Base-by-base conservation (phyloP, 1,139 yeast genomes). In the Magnusiomyces tetraspermus region DNA sequence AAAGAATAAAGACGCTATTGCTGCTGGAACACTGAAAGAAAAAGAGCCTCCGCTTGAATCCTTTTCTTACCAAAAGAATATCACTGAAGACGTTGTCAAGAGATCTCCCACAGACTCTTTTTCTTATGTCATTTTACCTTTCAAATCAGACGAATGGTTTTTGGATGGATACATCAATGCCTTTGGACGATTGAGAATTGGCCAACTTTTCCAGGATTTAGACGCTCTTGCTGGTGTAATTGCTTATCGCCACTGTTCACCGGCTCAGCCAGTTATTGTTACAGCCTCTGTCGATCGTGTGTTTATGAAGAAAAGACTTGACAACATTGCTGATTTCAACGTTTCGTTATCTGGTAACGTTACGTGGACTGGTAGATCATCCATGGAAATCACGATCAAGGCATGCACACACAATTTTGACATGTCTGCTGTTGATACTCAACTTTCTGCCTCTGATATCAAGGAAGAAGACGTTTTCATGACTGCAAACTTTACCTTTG, bases 271-370 rank as follows among this genome's bases (percentile, higher is more conserved):
- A 10, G 89, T 87, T 67, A 84, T 87, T 64, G 97, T 88, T 37
- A 90, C 97, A 13, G 97, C 97, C 1, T 83, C 94, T 17, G 96
- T 90, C 38, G 97, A 90, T 69, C 75, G 97, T 58, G 86, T 90
- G 60, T 86, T 86, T 67, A 83, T 90, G 82, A 80, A 88, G 57
- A 85, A 85, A 66, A 83, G 88, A 59, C 81, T 89, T 46, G 96
- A 88, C 63, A 88, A 84, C 61, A 81, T 89, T 57, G 75, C 76
- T 54, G 79, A 82, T 59, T 83, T 77, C 69, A 87, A 88, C 67
- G 84, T 90, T 62, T 76, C 87, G 28, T 72, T 90, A 58, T 89
- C 94, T 36, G 97, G 97, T 17, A 75, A 82, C 48, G 96, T 88
- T 41, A 84, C 95, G 15, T 90, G 96, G 89, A 88, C 96, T 0